Conservation (phyloP, 2,329 filamentous ascomycete species). For the Ophiostoma angusticollis region DNA sequence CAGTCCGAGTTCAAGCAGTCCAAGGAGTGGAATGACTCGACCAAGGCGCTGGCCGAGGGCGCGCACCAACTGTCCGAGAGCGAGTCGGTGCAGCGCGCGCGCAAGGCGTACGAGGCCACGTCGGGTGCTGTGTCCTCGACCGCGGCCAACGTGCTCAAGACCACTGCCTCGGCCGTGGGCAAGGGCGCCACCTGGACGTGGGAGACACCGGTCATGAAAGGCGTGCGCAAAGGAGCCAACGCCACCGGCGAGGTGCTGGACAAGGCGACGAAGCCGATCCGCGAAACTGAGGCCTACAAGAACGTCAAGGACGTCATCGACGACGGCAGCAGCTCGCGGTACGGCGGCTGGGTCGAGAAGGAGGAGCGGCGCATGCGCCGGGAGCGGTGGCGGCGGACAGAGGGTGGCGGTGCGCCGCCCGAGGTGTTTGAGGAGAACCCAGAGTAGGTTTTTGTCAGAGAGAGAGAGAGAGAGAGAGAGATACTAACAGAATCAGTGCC, state of each 20-base stretch:
- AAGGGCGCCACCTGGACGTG: conserved; percentile 93
- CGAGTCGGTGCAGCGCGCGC: conserved; percentile 74
- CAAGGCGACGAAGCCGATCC: conserved; percentile 86
- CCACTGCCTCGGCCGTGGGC: conserved; percentile 74
- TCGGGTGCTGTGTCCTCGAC: conserved; percentile 70
- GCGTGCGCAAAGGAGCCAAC: conserved; percentile 72
- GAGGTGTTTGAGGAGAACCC: conserved; percentile 69
- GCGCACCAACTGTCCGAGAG: conserved; percentile 89
- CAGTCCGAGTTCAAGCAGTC: conserved; percentile 87
- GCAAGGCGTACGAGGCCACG: conserved; percentile 75
- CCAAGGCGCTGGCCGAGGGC: conserved; percentile 80
- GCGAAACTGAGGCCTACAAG: conserved; percentile 90
- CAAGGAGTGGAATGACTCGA: conserved; percentile 98
- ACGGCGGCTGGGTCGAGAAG: conserved; percentile 94
- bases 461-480: background rate
- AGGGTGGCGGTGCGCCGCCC: conserved; percentile 35
- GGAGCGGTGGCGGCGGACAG: conserved; percentile 57
- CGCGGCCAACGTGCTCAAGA: conserved; percentile 69
- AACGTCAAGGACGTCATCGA: conserved; percentile 92
- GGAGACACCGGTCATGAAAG: conserved; percentile 90
- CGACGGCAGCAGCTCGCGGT: conserved; percentile 88
- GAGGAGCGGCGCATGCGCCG: conserved; percentile 77
- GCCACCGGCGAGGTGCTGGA: conserved; percentile 79
- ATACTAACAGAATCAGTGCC: conserved; percentile 42
- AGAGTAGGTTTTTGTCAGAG: conserved; percentile 48